These are phyloP conservation scores for Polytrichum commune DNA, from an alignment of 225 moss, liverwort and hornwort species.

Conservation along the genomic window DNA sequence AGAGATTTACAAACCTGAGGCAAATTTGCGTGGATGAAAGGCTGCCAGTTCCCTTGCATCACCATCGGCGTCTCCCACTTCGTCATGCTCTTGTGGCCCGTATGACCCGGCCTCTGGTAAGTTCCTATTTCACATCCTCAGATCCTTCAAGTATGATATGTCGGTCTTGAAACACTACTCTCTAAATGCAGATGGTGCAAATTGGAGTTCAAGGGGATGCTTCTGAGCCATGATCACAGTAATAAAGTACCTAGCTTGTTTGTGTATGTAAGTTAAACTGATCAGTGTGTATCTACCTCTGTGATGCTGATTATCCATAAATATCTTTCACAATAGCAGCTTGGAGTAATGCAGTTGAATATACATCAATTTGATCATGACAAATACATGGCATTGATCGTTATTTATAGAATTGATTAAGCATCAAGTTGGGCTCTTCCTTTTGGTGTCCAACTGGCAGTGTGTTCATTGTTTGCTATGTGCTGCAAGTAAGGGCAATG, in stretches of 20 bases:
- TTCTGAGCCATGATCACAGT: not conserved
- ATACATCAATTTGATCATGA: no score
- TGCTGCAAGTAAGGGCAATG: no score
- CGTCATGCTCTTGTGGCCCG: constrained; percentile 37
- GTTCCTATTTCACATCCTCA: not conserved
- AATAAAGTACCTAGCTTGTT: not conserved
- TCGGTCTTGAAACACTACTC: not conserved
- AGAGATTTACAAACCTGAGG: constrained; percentile 53
- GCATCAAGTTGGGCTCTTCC: no score
- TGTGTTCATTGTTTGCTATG: no score
- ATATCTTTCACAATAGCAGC: no score
- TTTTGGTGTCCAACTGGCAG: no score
- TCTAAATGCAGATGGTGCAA: not conserved
- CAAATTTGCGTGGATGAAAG: constrained; percentile 66
- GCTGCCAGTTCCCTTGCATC: constrained; percentile 43
- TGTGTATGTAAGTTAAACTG: no score
- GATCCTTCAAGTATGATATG: not conserved
- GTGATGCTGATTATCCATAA: no score
- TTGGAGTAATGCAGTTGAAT: no score
- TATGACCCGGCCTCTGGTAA: constrained; percentile 40
- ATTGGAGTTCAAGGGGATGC: not conserved
- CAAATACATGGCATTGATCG: no score
- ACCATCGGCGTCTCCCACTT: constrained; percentile 37
- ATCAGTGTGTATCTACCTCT: no score
- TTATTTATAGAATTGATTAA: no score